Evolutionary conservation across 108 stramenopile genomes (phyloP).

Genomic region (Cyclotella distinguenda): DNA sequence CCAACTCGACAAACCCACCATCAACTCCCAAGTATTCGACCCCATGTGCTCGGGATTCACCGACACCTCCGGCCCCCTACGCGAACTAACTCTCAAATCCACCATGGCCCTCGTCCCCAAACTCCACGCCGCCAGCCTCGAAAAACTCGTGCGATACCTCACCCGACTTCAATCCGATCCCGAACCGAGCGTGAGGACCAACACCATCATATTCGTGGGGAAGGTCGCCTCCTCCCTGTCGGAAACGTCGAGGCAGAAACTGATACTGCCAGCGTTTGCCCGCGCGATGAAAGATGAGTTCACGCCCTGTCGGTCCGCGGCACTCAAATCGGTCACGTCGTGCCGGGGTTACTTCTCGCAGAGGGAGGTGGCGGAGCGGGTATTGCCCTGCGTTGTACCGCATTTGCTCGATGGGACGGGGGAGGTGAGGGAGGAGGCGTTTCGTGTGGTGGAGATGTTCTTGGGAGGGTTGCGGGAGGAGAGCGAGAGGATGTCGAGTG

Average conservation of each 20-base stretch:
- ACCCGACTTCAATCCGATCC: constrained; percentile 79
- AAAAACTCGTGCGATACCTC: constrained; percentile 85
- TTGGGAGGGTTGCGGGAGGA: constrained; percentile 62
- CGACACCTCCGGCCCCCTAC: constrained; percentile 70
- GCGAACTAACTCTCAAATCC: constrained; percentile 86
- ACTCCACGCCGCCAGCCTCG: constrained; percentile 69
- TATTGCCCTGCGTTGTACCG: constrained; percentile 68
- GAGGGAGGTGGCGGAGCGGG: constrained; percentile 60
- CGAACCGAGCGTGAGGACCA: constrained; percentile 78
- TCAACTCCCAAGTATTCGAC: constrained; percentile 81
- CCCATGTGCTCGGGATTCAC: constrained; percentile 90
- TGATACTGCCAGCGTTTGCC: constrained; percentile 76
- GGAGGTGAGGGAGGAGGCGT: constrained; percentile 79
- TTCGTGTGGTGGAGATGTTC: constrained; percentile 61
- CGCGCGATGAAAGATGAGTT: constrained; percentile 82
- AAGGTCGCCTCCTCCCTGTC: constrained; percentile 74
- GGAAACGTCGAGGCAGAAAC: constrained; percentile 67
- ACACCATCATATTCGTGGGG: constrained; percentile 85
- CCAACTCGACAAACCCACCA: constrained; percentile 58
- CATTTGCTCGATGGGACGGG: constrained; percentile 61
- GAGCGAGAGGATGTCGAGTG: constrained; percentile 50
- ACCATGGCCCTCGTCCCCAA: constrained; percentile 69
- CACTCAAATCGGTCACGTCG: constrained; percentile 51
- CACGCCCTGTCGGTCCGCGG: constrained; percentile 74
- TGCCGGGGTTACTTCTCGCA: constrained; percentile 63